A percentile compares a stretch with the other conserved stretches of the same genome.
These are phyloP conservation scores for Saturnispora gosingensis DNA, from an alignment of 805 yeast genomes.

Conservation along the genomic window DNA sequence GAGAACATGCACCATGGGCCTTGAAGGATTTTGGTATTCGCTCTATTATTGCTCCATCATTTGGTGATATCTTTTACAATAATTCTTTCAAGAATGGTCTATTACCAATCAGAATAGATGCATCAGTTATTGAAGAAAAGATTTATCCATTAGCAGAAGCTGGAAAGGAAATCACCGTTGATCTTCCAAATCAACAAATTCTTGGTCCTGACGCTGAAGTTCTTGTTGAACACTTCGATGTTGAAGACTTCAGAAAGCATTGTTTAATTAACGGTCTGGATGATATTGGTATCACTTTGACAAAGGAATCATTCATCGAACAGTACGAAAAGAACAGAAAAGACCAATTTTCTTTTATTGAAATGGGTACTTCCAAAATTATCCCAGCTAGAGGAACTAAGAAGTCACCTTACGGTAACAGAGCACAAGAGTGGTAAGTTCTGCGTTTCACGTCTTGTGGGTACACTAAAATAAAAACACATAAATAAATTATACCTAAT, in stretches of 20 bases:
- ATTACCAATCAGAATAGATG: conserved; percentile 85
- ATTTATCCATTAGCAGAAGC: conserved; percentile 72
- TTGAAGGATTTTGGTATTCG: conserved; percentile 94
- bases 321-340: conserved; percentile 72
- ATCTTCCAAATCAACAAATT: conserved; percentile 81
- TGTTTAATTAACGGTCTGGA: conserved; percentile 92
- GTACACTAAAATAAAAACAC: background rate
- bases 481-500: background rate
- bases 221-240: conserved; percentile 72
- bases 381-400: conserved; percentile 59
- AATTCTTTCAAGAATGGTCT: conserved; percentile 95
- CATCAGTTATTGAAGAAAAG: conserved; percentile 59
- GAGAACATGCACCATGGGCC: conserved; percentile 99
- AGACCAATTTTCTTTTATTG: conserved; percentile 81
- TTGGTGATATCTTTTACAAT: conserved; percentile 96
- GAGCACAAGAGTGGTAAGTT: conserved; percentile 64
- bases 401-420: conserved; percentile 56
- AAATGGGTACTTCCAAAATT: conserved; percentile 65
- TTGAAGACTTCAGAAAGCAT: conserved; percentile 89
- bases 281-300: conserved; percentile 91
- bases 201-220: conserved; percentile 57
- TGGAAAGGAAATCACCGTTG: conserved; percentile 66
- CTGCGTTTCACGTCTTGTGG: too few relatives aligned
- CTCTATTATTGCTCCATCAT: conserved; percentile 93
- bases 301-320: conserved; percentile 69